phyloP scores from a whole-genome alignment of 768 basidiomycete genomes.

The Lentinula boryana region DNA sequence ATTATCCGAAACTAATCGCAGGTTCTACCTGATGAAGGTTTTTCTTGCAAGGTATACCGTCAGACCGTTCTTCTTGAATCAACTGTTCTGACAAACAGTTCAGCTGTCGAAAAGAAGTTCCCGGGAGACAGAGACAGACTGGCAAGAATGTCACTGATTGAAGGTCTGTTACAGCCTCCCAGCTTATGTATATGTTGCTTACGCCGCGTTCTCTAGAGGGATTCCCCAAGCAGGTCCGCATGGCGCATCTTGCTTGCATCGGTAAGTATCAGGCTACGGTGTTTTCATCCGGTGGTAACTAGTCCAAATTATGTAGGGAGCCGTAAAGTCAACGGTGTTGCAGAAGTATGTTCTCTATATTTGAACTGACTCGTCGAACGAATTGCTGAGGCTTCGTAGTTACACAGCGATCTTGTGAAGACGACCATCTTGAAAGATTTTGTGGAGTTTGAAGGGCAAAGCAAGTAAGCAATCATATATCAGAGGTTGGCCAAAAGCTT shows the following conservation, averaged over 20 bases:
- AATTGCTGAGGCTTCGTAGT: conserved; percentile 23
- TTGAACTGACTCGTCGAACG: background rate
- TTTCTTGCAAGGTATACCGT: conserved; percentile 61
- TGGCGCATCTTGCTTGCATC: conserved; percentile 90
- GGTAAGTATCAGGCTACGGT: conserved; percentile 28
- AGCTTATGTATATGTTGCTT: background rate
- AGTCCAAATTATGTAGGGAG: conserved; percentile 38
- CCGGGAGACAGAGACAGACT: conserved; percentile 82
- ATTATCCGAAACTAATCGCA: background rate
- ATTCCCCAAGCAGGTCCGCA: conserved; percentile 77
- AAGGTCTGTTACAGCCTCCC: conserved; percentile 41
- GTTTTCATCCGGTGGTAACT: background rate
- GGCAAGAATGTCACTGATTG: conserved; percentile 85
- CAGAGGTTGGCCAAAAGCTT: background rate
- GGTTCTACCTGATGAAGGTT: conserved; percentile 19
- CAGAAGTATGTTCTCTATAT: conserved; percentile 48
- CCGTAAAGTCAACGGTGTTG: conserved; percentile 92
- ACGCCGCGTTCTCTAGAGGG: conserved; percentile 51
- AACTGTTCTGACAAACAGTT: background rate
- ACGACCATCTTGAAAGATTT: conserved; percentile 87
- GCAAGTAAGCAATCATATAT: conserved; percentile 49
- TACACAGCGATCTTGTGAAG: conserved; percentile 86
- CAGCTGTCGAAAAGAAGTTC: conserved; percentile 84
- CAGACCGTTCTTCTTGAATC: background rate
- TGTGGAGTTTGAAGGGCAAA: conserved; percentile 84